Percentiles rank a stretch among this genome's conserved stretches.
Conservation (phyloP, 2,329 filamentous ascomycete genomes). For the Aspergillus pseudonomiae region DNA sequence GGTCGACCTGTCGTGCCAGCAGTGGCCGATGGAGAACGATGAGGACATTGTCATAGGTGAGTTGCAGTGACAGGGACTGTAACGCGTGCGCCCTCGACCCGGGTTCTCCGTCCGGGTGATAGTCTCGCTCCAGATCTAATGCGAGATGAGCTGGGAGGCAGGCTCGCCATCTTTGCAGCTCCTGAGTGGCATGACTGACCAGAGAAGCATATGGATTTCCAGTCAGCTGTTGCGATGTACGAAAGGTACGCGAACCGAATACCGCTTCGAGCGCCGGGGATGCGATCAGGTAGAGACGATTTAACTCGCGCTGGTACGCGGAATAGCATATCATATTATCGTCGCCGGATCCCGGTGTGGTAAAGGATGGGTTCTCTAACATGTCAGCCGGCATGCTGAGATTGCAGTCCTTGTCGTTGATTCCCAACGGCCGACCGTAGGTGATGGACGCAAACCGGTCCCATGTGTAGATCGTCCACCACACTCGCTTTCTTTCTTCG, state of each 20-base stretch:
- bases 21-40: constrained; percentile 50
- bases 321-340: constrained; percentile 23
- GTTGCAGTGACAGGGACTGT: constrained; percentile 47
- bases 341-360: constrained; percentile 3
- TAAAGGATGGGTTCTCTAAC: constrained; percentile 35
- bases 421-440: constrained; percentile 46
- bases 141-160: constrained; percentile 21
- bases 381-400: constrained; percentile 38
- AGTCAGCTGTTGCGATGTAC: constrained; percentile 20
- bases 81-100: constrained; percentile 28
- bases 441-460: constrained; percentile 47
- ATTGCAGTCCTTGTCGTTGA: constrained; percentile 47
- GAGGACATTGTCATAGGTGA: constrained; percentile 49
- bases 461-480: constrained; percentile 50
- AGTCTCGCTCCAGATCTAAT: constrained; percentile 23
- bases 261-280: constrained; percentile 27
- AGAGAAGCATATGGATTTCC: constrained; percentile 23
- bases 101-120: constrained; percentile 9
- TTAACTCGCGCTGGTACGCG: constrained; percentile 28
- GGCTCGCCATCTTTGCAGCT: constrained; percentile 22
- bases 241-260: constrained; percentile 28
- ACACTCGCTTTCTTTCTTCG: constrained; percentile 44
- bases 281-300: constrained; percentile 28
- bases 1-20: constrained; percentile 40
- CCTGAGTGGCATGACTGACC: constrained; percentile 22